phyloP scores from a whole-genome alignment of 306 rosid genomes.

The Macrotyloma uniflorum region DNA sequence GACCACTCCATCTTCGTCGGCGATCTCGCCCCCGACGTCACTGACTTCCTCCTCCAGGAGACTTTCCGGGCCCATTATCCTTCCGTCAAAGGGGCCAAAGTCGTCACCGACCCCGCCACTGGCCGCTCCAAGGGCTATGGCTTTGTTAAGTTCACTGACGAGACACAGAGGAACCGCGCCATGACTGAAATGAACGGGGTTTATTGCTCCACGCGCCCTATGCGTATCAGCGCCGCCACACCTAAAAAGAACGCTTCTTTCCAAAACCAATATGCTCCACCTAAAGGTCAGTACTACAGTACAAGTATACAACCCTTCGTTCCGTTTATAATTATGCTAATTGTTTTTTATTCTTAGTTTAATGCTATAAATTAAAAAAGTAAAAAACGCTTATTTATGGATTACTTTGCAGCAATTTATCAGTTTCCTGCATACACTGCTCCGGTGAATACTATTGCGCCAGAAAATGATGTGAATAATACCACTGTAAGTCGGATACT shows the following conservation, averaged over 20 bases:
- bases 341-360: neutral
- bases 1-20: constrained; percentile 94
- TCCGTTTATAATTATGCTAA: neutral
- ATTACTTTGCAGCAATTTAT: constrained; percentile 58
- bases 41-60: constrained; percentile 84
- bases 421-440: constrained; percentile 66
- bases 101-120: constrained; percentile 82
- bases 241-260: constrained; percentile 73
- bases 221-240: constrained; percentile 93
- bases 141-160: constrained; percentile 88
- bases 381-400: constrained; percentile 20
- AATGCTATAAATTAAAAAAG: neutral
- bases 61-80: constrained; percentile 74
- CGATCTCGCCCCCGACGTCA: constrained; percentile 91
- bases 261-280: constrained; percentile 64
- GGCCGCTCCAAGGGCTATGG: constrained; percentile 93
- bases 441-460: constrained; percentile 52
- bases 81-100: constrained; percentile 91
- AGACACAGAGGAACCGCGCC: constrained; percentile 82
- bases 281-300: constrained; percentile 49
- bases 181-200: constrained; percentile 92
- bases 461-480: constrained; percentile 77
- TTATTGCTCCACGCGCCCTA: constrained; percentile 87
- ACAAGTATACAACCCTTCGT: neutral
- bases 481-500: constrained; percentile 65